Percentiles rank a stretch among this genome's conserved stretches.
These are phyloP conservation scores for Fusarium chaquense DNA, from an alignment of 2,329 filamentous ascomycete species.

Conservation along the genomic window DNA sequence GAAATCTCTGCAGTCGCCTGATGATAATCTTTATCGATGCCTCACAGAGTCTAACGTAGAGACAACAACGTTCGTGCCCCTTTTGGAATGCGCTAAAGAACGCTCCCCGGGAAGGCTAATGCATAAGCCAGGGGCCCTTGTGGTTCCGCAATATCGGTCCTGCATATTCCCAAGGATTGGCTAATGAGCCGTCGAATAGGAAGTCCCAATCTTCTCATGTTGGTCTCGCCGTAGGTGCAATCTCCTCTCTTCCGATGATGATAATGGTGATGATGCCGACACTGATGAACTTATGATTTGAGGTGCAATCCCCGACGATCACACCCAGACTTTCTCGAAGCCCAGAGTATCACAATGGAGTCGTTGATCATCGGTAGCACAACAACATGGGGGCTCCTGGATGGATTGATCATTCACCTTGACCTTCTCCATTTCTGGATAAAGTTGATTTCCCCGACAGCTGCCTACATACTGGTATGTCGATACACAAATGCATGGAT, in stretches of 20 bases:
- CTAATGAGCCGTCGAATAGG: constrained; percentile 37
- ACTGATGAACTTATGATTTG: constrained; percentile 32
- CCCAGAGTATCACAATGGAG: constrained; percentile 24
- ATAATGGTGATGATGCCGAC: constrained; percentile 4
- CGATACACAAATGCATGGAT: not conserved
- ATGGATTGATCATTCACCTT: not conserved
- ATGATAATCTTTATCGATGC: constrained; percentile 24
- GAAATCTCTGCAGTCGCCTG: constrained; percentile 21
- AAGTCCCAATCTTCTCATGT: constrained; percentile 25
- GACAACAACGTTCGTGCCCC: constrained; percentile 4
- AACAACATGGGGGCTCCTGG: constrained; percentile 24
- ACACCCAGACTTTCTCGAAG: constrained; percentile 3
- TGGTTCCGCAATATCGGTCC: constrained; percentile 36
- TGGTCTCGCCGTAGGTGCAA: constrained; percentile 34
- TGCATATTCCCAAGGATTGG: constrained; percentile 33
- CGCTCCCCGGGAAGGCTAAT: constrained; percentile 43
- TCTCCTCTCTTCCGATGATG: constrained; percentile 37
- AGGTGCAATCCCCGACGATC: constrained; percentile 16
- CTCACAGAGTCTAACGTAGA: constrained; percentile 6
- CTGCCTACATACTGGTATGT: constrained; percentile 6
- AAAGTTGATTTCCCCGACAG: constrained; percentile 1
- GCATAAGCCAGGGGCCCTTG: constrained; percentile 27
- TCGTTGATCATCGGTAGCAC: constrained; percentile 31
- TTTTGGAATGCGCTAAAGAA: constrained; percentile 29
- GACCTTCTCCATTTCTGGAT: not conserved